Percentiles rank a stretch among this genome's conserved stretches.
Evolutionary conservation across 202 grass and related monocot species (phyloP).

Genomic region (Zizania palustris): DNA sequence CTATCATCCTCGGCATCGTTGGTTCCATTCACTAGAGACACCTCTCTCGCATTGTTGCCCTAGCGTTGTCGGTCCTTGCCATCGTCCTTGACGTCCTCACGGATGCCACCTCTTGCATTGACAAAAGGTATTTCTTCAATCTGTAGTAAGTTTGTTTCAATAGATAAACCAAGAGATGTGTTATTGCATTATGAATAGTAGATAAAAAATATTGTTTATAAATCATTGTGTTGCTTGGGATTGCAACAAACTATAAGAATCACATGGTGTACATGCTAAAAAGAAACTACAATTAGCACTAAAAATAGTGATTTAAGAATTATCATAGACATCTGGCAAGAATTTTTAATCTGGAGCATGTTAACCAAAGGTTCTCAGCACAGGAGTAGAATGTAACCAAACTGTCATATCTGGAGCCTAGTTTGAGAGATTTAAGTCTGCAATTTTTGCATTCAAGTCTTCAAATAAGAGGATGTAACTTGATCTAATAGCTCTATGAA

Average conservation of each 20-base stretch:
- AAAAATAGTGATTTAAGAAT: slow-evolving; percentile 4
- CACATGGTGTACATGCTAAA: not conserved
- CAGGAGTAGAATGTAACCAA: slow-evolving; percentile 75
- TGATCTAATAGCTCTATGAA: slow-evolving; percentile 83
- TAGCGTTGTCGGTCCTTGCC: too few relatives aligned
- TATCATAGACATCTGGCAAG: slow-evolving; percentile 19
- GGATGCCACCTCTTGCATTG: too few relatives aligned
- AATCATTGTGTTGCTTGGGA: too few relatives aligned
- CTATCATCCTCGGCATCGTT: too few relatives aligned
- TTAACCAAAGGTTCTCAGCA: slow-evolving; percentile 82
- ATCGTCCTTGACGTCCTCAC: too few relatives aligned
- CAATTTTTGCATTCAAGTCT: slow-evolving; percentile 80
- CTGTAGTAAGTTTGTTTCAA: too few relatives aligned
- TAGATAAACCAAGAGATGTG: too few relatives aligned
- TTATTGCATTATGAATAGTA: too few relatives aligned
- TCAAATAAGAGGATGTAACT: slow-evolving; percentile 86
- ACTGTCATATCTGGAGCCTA: slow-evolving; percentile 82
- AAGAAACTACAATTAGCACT: slow-evolving; percentile 6
- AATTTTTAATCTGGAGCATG: slow-evolving; percentile 87
- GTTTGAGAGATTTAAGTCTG: slow-evolving; percentile 86
- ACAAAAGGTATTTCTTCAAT: too few relatives aligned
- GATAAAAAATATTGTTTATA: too few relatives aligned
- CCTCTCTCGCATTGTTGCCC: too few relatives aligned
- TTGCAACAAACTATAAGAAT: slow-evolving; percentile 11
- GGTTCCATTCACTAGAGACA: too few relatives aligned